Evolutionary conservation across 345 rosid species (phyloP), one percentile per base, ranked within the genome.

Genomic region (Brassica rapa): DNA sequence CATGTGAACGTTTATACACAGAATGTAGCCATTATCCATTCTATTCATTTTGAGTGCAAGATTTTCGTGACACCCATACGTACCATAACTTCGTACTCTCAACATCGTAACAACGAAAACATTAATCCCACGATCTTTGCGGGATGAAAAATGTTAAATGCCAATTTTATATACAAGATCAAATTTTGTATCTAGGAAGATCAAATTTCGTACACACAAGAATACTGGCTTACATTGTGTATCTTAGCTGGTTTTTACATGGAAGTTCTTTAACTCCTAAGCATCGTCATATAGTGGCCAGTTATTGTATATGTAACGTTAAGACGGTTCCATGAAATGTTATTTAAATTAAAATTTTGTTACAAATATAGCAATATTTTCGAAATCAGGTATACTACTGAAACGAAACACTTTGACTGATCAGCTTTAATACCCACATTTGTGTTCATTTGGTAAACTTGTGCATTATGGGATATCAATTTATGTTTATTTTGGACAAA

Each of bases 51-150:
- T 43, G 8, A 43, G 24, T 49, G 27, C 8, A 61, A 62, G 56
- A 19, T 46, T 30, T 68, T 5, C 37, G 63, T 70, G 70, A 56
- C 25, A 43, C 53, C 30, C 77, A 71, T 41, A 15, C 55, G 59
- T 43, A 46, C 29, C 60, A 71, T 64, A 41, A 65, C 37, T 66
- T 72, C 25, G 66, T 71, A 71, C 15, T 71, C 59, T 77, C 49
- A 63, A 51, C 76, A 55, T 77, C 76, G 66, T 55, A 64, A 61
- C 63, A 61, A 69, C 74, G n/a, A 62, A 66, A 24, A 33, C 75
- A 70, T 62, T 77, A 49, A 51, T 23, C 30, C 41, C 25, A 41
- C 74, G 41, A 9, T 0, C 24, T 30, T 11, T 53, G 23, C 3
- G 59, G 65, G 15, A 16, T 1, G 2, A 4, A 19, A 23, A 35